Evolutionary conservation across 768 basidiomycete species (phyloP).

Genomic region (Trametes cinnabarina): DNA sequence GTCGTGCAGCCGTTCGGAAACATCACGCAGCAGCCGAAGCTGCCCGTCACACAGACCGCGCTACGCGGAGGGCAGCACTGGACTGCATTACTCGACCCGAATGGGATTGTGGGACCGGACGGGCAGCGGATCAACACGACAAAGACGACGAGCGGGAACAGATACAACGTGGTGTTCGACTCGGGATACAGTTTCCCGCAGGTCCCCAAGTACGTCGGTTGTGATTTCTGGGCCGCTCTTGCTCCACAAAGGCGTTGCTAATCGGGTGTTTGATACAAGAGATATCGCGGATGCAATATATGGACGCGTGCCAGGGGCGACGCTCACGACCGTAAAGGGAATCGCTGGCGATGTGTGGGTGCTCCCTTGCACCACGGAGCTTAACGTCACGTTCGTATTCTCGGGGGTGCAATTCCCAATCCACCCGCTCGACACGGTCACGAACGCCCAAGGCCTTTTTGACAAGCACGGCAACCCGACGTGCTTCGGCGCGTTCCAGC

Average conservation of each 20-base stretch:
- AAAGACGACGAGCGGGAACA: slow-evolving; percentile 36
- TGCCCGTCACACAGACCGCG: slow-evolving; percentile 24
- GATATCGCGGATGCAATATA: slow-evolving; percentile 39
- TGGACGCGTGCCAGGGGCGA: slow-evolving; percentile 32
- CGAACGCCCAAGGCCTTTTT: slow-evolving; percentile 19
- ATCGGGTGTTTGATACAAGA: not conserved
- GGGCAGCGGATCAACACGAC: slow-evolving; percentile 32
- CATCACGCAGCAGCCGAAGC: slow-evolving; percentile 29
- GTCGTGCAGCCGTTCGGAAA: slow-evolving; percentile 28
- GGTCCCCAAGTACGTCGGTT: slow-evolving; percentile 27
- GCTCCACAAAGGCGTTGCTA: no score
- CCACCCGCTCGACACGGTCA: slow-evolving; percentile 34
- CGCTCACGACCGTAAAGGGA: slow-evolving; percentile 19
- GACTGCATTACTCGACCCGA: slow-evolving; percentile 30
- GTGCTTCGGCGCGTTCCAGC: slow-evolving; percentile 38
- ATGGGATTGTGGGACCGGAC: slow-evolving; percentile 35
- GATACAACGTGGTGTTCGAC: slow-evolving; percentile 29
- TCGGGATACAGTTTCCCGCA: slow-evolving; percentile 35
- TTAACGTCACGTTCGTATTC: slow-evolving; percentile 33
- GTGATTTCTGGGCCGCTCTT: not conserved
- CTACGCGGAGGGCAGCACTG: slow-evolving; percentile 33
- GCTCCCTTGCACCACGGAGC: slow-evolving; percentile 32
- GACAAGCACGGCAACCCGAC: slow-evolving; percentile 28
- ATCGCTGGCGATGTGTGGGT: slow-evolving; percentile 29
- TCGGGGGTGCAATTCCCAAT: slow-evolving; percentile 30